Percentiles rank a stretch among this genome's conserved stretches.
These are phyloP conservation scores for Emericellopsis cladophorae DNA, from an alignment of 2,329 filamentous ascomycete genomes.

Conservation along the genomic window DNA sequence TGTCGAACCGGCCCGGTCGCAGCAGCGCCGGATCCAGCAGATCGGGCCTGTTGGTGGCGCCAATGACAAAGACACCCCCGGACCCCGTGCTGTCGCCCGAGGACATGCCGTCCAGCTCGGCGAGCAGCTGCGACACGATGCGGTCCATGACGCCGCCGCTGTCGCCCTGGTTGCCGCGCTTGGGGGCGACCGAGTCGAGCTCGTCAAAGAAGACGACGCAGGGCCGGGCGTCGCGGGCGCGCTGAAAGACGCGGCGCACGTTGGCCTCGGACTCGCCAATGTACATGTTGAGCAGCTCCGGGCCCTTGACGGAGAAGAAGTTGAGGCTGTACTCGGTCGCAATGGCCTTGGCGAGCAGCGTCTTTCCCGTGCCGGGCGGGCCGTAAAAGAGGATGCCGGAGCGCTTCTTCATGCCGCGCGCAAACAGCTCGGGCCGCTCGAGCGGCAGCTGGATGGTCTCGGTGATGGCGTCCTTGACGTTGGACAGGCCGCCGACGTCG, in stretches of 20 bases:
- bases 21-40: conserved; percentile 81
- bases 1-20: conserved; percentile 86
- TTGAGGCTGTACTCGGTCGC: conserved; percentile 89
- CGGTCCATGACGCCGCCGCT: conserved; percentile 97
- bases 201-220: conserved; percentile 94
- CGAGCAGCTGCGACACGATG: conserved; percentile 87
- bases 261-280: conserved; percentile 92
- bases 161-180: conserved; percentile 93
- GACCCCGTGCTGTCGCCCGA: conserved; percentile 61
- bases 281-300: conserved; percentile 90
- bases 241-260: conserved; percentile 78
- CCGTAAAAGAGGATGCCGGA: conserved; percentile 89
- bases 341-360: conserved; percentile 83
- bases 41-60: conserved; percentile 90
- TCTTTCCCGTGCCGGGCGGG: conserved; percentile 84
- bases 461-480: conserved; percentile 93
- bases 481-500: conserved; percentile 83
- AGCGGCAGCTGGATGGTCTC: conserved; percentile 93
- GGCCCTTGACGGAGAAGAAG: conserved; percentile 89
- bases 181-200: conserved; percentile 85
- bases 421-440: conserved; percentile 84
- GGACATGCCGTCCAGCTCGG: conserved; percentile 96
- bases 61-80: conserved; percentile 90
- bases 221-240: conserved; percentile 71
- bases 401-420: conserved; percentile 95